Conservation (phyloP, 78 protist genomes). For the Chrysochromulina parva region DNA sequence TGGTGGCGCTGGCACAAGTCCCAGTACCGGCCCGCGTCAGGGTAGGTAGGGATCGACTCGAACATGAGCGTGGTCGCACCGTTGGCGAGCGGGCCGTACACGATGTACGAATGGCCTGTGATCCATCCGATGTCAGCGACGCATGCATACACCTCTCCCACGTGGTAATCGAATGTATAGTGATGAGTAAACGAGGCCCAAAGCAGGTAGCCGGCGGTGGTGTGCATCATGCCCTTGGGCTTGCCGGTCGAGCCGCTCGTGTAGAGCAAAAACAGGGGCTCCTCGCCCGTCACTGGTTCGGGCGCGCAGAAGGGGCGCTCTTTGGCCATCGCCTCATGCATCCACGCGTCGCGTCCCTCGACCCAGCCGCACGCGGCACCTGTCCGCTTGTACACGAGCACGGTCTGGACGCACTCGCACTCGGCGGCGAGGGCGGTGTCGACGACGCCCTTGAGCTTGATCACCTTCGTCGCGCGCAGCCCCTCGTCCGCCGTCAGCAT, state of each 20-base stretch:
- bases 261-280: conserved; percentile 93
- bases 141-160: conserved; percentile 91
- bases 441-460: conserved; percentile 27
- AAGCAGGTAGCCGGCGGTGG: conserved; percentile 84
- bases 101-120: conserved; percentile 97
- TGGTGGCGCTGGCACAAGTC: conserved; percentile 58
- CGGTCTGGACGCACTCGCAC: not conserved
- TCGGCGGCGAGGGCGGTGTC: not conserved
- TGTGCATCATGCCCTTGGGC: conserved; percentile 93
- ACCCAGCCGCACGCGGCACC: not conserved
- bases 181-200: conserved; percentile 23
- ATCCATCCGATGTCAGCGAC: conserved; percentile 95
- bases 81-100: conserved; percentile 94
- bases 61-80: conserved; percentile 92
- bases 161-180: conserved; percentile 86
- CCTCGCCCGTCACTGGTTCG: conserved; percentile 82
- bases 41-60: conserved; percentile 90
- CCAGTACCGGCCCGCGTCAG: conserved; percentile 68
- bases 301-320: conserved; percentile 43
- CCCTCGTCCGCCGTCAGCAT: conserved; percentile 65
- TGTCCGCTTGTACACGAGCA: not conserved
- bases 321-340: not conserved
- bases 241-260: conserved; percentile 95
- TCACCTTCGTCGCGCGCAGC: conserved; percentile 42
- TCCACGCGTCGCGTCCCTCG: not conserved